Percentiles rank a stretch among this genome's conserved stretches.
Conservation (phyloP, 208 protist genomes). For the Leishmania gerbilli region DNA sequence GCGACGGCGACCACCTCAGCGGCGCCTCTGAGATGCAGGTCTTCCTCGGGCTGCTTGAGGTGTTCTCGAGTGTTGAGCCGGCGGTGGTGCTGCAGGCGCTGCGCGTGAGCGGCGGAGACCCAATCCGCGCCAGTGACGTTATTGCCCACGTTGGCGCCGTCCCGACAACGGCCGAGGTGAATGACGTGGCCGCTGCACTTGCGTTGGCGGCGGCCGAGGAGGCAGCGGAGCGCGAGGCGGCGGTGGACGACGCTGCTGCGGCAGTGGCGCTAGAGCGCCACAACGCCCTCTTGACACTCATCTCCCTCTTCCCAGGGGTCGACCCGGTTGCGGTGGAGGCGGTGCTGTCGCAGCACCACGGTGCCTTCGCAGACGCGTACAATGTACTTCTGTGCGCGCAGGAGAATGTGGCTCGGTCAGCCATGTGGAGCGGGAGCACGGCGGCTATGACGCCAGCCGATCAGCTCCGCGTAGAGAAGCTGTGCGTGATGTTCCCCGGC, state of each 20-base stretch:
- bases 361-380: constrained; percentile 67
- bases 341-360: constrained; percentile 40
- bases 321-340: constrained; percentile 54
- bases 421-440: constrained; percentile 40
- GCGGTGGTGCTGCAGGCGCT: constrained; percentile 58
- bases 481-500: constrained; percentile 58
- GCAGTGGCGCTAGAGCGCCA: constrained; percentile 21
- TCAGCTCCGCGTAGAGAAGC: constrained; percentile 43
- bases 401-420: constrained; percentile 42
- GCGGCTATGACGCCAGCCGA: constrained; percentile 44
- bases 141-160: constrained; percentile 28
- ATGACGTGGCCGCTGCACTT: constrained; percentile 40
- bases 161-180: constrained; percentile 8
- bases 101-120: constrained; percentile 50
- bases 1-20: neutral
- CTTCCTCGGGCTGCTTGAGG: constrained; percentile 57
- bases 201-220: constrained; percentile 53
- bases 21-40: constrained; percentile 35
- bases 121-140: constrained; percentile 33
- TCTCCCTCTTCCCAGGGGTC: constrained; percentile 60
- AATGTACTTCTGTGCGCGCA: constrained; percentile 55
- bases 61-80: constrained; percentile 52
- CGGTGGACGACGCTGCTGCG: constrained; percentile 14
- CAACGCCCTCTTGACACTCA: constrained; percentile 68
- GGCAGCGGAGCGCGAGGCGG: constrained; percentile 31